Evolutionary conservation across 176 grass and related monocot species (phyloP).

Genomic region (Zea luxurians): DNA sequence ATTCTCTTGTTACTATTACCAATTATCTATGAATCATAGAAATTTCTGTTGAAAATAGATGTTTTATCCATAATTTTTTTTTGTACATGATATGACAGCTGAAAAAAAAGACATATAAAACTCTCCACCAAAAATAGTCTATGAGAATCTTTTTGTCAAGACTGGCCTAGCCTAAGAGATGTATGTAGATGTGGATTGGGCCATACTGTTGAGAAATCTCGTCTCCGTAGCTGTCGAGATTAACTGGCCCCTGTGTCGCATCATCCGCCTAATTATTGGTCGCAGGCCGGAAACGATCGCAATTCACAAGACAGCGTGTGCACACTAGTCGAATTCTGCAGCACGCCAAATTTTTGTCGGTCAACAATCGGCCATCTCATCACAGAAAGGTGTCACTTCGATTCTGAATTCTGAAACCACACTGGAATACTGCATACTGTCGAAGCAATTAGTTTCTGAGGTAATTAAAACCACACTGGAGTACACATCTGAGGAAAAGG

Average conservation of each 20-base stretch:
- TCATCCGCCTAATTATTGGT: background rate
- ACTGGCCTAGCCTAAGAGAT: too few relatives aligned
- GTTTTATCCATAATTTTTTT: too few relatives aligned
- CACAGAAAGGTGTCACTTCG: background rate
- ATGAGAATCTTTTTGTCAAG: too few relatives aligned
- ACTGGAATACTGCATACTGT: background rate
- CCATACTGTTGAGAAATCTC: background rate
- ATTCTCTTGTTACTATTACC: too few relatives aligned
- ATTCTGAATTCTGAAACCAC: background rate
- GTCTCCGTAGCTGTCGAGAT: background rate
- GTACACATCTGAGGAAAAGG: background rate
- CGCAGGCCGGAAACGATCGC: background rate
- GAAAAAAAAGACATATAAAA: too few relatives aligned
- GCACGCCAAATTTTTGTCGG: background rate
- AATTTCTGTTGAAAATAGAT: too few relatives aligned
- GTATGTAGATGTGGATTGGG: background rate
- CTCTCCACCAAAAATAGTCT: too few relatives aligned
- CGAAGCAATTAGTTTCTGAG: too few relatives aligned
- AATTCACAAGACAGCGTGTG: background rate
- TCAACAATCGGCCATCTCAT: slow-evolving; percentile 7
- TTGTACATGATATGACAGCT: too few relatives aligned
- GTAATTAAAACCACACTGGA: too few relatives aligned
- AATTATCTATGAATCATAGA: too few relatives aligned
- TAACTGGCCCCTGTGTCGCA: background rate
- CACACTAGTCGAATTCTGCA: background rate